These are phyloP conservation scores for Lolium perenne DNA, from an alignment of 176 grass and related monocot genomes.

Conservation along the genomic window DNA sequence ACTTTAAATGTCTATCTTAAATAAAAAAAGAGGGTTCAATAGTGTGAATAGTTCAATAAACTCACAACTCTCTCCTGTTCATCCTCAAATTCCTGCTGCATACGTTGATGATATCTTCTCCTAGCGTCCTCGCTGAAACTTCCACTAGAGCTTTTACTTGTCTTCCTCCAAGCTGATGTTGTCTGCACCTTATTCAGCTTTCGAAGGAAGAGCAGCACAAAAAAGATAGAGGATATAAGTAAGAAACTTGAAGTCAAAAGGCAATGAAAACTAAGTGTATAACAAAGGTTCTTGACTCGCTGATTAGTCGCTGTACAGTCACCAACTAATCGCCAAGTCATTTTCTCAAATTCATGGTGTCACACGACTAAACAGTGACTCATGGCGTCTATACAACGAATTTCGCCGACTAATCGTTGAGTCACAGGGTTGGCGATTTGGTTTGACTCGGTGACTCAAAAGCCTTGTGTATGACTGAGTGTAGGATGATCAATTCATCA, in stretches of 20 bases:
- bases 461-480: background rate
- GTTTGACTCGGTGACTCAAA: no score
- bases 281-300: no score
- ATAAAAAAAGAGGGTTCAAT: conserved; percentile 23
- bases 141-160: conserved; percentile 51
- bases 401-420: no score
- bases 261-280: conserved; percentile 10
- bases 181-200: conserved; percentile 70
- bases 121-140: conserved; percentile 72
- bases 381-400: no score
- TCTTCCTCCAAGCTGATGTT: conserved; percentile 61
- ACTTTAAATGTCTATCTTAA: conserved; percentile 21
- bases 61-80: conserved; percentile 90
- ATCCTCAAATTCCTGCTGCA: conserved; percentile 88
- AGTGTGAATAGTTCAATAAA: conserved; percentile 39
- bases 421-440: no score
- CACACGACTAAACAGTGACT: no score
- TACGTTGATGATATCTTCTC: conserved; percentile 74
- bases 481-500: conserved; percentile 20
- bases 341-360: no score
- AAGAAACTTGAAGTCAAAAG: conserved; percentile 30
- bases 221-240: conserved; percentile 36
- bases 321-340: no score
- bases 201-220: conserved; percentile 20
- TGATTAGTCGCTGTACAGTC: no score